Base-by-base conservation (phyloP, 352 stramenopile species). In the Hyaloperonospora arabidopsidis region DNA sequence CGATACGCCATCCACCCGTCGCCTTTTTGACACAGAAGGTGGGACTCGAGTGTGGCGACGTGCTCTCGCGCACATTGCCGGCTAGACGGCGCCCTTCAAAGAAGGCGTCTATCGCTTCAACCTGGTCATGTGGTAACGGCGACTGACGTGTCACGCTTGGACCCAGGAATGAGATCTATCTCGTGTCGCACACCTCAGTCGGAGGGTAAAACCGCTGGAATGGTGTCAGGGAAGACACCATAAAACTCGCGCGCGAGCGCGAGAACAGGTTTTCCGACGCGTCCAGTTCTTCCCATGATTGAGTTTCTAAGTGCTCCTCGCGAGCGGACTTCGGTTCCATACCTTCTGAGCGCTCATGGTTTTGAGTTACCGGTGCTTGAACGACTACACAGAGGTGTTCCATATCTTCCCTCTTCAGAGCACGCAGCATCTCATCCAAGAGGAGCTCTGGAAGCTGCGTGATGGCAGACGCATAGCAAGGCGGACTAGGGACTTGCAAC, bases 241-340 rank as follows among this genome's bases (percentile, higher is more conserved):
- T 41, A 32, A 17, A 17, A 57, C 22, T 57, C 19, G 28, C 41
- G 22, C 12, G 18, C 29, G 17, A 28, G 48, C 2, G 19, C 21
- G 21, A 49, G 36, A 1, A 45, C 18, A 1, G 39, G 22, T 51
- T 55, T 1, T 39, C 2, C 8, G 46, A 23, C 5, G 54, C 17
- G 6, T 14, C 36, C 2, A 43, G 15, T 18, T 43, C 36, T 6
- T 59, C 40, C 39, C 28, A 57, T 0, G 41, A 63, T n/a, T 67
- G 56, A 0, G 32, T 21, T 4, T 17, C 49, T 21, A 69, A 63
- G n/a, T 48, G 44, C 34, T n/a, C 52, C 4, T 44, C 39, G 23
- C 49, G 39, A n/a, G 46, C 50, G 0, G 38, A 34, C 1, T 56
- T 56, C 1, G 39, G 18, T 12, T 51, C 22, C 17, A 19, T 49